Conservation (phyloP, 148 eudicot genomes). For the Cornus florida region DNA sequence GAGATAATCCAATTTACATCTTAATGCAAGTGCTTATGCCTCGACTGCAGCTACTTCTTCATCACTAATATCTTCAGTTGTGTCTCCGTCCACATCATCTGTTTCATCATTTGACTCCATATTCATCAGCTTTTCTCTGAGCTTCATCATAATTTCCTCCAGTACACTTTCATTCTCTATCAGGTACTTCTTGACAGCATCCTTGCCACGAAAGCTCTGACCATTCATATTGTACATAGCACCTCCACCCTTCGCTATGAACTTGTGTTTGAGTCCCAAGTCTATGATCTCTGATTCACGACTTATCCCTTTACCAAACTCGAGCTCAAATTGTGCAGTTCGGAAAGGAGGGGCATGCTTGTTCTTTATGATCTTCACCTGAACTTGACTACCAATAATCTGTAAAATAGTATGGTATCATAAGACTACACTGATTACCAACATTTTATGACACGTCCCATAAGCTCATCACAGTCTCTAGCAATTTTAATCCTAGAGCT, state of each 20-base stretch:
- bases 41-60: conserved; percentile 54
- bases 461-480: background rate
- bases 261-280: conserved; percentile 70
- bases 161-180: conserved; percentile 37
- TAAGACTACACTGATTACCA: background rate
- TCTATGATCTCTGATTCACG: conserved; percentile 69
- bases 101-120: no score
- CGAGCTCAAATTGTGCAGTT: conserved; percentile 78
- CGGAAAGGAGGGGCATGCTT: conserved; percentile 93
- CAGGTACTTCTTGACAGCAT: conserved; percentile 52
- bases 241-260: conserved; percentile 54
- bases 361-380: conserved; percentile 86
- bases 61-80: conserved; percentile 46
- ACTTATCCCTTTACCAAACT: conserved; percentile 88
- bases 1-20: background rate
- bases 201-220: conserved; percentile 55
- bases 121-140: conserved; percentile 56
- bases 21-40: conserved; percentile 26
- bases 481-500: background rate
- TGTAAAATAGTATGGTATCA: conserved; percentile 25
- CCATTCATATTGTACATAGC: conserved; percentile 39
- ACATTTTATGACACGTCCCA: background rate
- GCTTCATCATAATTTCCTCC: conserved; percentile 56
- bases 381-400: conserved; percentile 79
- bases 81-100: conserved; percentile 14